Conservation (phyloP, 495 filamentous ascomycete species). For the Margaritispora aquatica region DNA sequence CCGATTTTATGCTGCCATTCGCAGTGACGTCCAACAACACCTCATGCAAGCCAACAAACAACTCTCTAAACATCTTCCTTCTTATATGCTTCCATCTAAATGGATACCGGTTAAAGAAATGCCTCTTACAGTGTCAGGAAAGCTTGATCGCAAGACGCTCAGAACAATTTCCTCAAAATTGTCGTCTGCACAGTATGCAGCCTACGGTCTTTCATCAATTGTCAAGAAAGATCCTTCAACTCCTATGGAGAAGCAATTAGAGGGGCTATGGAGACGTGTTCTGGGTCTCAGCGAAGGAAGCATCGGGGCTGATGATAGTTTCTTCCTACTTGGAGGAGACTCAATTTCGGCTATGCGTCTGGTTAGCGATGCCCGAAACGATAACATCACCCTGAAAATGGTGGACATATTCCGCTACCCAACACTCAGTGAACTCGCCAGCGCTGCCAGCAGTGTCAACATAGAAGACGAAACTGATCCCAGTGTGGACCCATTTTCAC, state of each 20-base stretch:
- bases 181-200: no score
- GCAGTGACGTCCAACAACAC: no score
- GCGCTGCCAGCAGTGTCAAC: neutral
- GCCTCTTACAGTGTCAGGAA: neutral
- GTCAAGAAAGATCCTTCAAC: neutral
- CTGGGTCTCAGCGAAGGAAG: slow-evolving; percentile 25
- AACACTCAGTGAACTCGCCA: slow-evolving; percentile 5
- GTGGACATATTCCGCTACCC: slow-evolving; percentile 5
- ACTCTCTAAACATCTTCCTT: neutral
- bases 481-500: neutral
- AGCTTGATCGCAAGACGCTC: neutral
- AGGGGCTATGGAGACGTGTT: slow-evolving; percentile 24
- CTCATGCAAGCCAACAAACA: no score
- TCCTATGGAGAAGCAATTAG: slow-evolving; percentile 11
- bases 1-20: no score
- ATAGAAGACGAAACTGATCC: neutral
- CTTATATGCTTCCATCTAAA: neutral
- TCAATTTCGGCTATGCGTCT: slow-evolving; percentile 49
- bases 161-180: neutral
- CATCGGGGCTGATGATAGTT: slow-evolving; percentile 33
- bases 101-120: neutral
- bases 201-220: no score
- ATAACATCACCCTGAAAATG: neutral
- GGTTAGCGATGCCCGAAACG: slow-evolving; percentile 31
- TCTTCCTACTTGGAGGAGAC: slow-evolving; percentile 49